phyloP scores from a whole-genome alignment of 2,329 filamentous ascomycete species.

The Westerdykella ornata region DNA sequence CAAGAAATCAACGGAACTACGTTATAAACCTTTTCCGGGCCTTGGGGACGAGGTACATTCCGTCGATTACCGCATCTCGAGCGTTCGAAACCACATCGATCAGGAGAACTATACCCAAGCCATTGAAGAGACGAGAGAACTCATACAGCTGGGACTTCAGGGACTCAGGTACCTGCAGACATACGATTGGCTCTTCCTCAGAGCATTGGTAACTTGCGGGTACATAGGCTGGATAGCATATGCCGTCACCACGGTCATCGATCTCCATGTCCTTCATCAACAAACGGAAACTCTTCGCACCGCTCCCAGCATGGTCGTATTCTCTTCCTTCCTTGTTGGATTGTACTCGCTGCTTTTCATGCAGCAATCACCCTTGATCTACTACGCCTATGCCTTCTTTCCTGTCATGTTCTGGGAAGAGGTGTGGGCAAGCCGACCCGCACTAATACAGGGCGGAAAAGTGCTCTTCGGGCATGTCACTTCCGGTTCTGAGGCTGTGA shows the following conservation, averaged over 20 bases:
- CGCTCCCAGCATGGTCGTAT: constrained; percentile 54
- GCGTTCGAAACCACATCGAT: constrained; percentile 63
- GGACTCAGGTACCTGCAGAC: constrained; percentile 92
- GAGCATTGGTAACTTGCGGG: constrained; percentile 78
- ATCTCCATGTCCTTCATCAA: constrained; percentile 76
- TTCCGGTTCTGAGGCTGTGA: constrained; percentile 51
- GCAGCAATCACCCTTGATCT: constrained; percentile 72
- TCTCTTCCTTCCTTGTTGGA: constrained; percentile 66
- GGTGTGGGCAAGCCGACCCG: constrained; percentile 69
- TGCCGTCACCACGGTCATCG: constrained; percentile 79
- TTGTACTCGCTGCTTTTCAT: constrained; percentile 74
- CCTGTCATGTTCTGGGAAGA: constrained; percentile 96
- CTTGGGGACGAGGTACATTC: constrained; percentile 59
- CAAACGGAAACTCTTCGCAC: constrained; percentile 59
- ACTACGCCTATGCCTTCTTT: constrained; percentile 89
- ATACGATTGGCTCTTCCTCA: constrained; percentile 95
- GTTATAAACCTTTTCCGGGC: constrained; percentile 67
- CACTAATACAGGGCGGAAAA: constrained; percentile 59
- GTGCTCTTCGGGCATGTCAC: constrained; percentile 64
- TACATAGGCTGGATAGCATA: constrained; percentile 96
- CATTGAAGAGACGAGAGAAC: constrained; percentile 67
- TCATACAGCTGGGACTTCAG: constrained; percentile 70
- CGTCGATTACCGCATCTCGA: constrained; percentile 59
- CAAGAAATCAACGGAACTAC: constrained; percentile 68
- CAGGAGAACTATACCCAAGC: constrained; percentile 63